phyloP scores from a whole-genome alignment of 192 early-diverging fungal species.

The Piromyces finnis region DNA sequence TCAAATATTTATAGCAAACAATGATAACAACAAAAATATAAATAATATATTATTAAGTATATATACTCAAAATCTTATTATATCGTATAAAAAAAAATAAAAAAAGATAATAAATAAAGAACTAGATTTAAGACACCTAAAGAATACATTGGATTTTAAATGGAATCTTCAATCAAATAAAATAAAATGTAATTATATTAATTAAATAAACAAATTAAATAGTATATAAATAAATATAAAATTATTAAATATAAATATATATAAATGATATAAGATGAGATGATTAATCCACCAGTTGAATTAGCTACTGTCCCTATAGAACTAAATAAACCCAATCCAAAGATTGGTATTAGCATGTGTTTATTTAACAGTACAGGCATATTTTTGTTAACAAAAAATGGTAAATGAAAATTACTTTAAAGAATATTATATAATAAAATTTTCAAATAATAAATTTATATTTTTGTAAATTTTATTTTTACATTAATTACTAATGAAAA shows the following conservation, averaged over 20 bases:
- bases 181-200: background rate
- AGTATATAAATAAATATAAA: too few relatives aligned
- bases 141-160: background rate
- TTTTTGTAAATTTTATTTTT: too few relatives aligned
- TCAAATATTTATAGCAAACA: background rate
- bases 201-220: background rate
- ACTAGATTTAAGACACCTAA: background rate
- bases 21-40: too few relatives aligned
- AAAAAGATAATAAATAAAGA: slow-evolving; percentile 2
- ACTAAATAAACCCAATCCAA: slow-evolving; percentile 49
- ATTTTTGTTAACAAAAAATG: slow-evolving; percentile 43
- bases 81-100: too few relatives aligned
- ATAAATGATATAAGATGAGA: slow-evolving; percentile 20
- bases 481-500: too few relatives aligned
- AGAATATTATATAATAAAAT: too few relatives aligned
- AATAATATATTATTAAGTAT: background rate
- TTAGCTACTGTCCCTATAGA: slow-evolving; percentile 35
- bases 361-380: slow-evolving; percentile 44
- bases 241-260: background rate
- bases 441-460: too few relatives aligned
- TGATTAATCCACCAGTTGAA: slow-evolving; percentile 28
- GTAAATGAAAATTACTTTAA: slow-evolving; percentile 12
- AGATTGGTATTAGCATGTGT: slow-evolving; percentile 46
- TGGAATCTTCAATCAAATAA: background rate
- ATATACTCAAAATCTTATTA: too few relatives aligned